Conservation (phyloP, 108 stramenopile species). For the Chaetoceros tenuissimus region DNA sequence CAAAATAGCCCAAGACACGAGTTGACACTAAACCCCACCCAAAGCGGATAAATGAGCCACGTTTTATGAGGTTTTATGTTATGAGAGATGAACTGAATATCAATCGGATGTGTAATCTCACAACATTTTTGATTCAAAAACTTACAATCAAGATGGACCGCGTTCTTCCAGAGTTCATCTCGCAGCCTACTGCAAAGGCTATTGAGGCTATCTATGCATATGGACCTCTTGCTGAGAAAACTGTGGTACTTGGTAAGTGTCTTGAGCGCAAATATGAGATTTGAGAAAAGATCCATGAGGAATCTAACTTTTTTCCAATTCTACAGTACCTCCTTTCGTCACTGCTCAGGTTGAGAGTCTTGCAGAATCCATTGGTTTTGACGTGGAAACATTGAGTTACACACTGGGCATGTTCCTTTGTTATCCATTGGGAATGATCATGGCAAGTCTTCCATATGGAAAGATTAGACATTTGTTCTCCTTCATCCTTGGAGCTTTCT, state of each 20-base stretch:
- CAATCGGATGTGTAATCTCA: not conserved
- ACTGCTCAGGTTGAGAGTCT: slow-evolving; percentile 43
- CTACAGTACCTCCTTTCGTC: slow-evolving; percentile 65
- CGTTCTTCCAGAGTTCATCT: not conserved
- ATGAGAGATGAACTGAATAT: not conserved
- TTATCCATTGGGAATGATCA: slow-evolving; percentile 86
- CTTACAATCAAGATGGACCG: not conserved
- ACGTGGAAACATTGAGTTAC: slow-evolving; percentile 80
- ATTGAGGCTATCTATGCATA: slow-evolving; percentile 66
- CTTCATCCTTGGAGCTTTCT: slow-evolving; percentile 82
- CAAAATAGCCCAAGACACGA: not conserved
- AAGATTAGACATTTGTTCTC: slow-evolving; percentile 79
- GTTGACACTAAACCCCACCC: not conserved
- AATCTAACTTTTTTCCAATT: slow-evolving; percentile 1
- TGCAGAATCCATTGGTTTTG: slow-evolving; percentile 70
- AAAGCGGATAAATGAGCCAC: not conserved
- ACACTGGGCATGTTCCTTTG: slow-evolving; percentile 77
- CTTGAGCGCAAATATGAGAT: no score
- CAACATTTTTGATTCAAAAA: not conserved
- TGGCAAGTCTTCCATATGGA: slow-evolving; percentile 73
- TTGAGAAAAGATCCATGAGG: not conserved
- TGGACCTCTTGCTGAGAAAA: slow-evolving; percentile 54
- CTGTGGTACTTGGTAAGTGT: slow-evolving; percentile 78
- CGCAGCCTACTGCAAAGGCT: not conserved
- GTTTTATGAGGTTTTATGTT: not conserved